phyloP scores from a whole-genome alignment of 768 basidiomycete genomes.

The Tubosaeta brunneosetosa region DNA sequence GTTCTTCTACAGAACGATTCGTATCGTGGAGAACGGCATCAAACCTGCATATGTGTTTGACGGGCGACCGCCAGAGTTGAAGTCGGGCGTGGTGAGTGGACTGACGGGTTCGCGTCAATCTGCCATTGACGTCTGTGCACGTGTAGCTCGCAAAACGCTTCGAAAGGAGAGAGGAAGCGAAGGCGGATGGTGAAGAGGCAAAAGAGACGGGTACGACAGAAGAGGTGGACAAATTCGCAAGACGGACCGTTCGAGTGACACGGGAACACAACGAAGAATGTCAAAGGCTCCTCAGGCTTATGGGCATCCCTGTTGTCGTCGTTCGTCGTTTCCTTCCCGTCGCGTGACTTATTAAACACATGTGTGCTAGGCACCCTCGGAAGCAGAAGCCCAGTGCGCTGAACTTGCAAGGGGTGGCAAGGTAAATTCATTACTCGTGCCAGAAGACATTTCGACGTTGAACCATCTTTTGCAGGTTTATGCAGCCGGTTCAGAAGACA shows the following conservation, averaged over 20 bases:
- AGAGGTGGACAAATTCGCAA: slow-evolving; percentile 85
- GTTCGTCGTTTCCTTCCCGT: slow-evolving; percentile 42
- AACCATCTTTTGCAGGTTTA: slow-evolving; percentile 58
- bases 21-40: slow-evolving; percentile 98
- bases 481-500: slow-evolving; percentile 97
- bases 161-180: slow-evolving; percentile 85
- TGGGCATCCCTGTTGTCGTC: slow-evolving; percentile 95
- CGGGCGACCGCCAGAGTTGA: slow-evolving; percentile 96
- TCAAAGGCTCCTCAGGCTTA: slow-evolving; percentile 75
- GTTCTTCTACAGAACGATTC: slow-evolving; percentile 94
- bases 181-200: slow-evolving; percentile 92
- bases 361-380: slow-evolving; percentile 81
- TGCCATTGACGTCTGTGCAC: background rate
- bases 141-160: slow-evolving; percentile 92
- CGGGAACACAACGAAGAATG: slow-evolving; percentile 97
- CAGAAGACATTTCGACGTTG: background rate
- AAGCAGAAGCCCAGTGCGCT: slow-evolving; percentile 98
- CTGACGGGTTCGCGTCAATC: background rate
- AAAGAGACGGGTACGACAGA: slow-evolving; percentile 94
- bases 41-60: slow-evolving; percentile 99
- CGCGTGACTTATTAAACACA: background rate
- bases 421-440: slow-evolving; percentile 36
- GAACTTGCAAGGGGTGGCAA: slow-evolving; percentile 96
- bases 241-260: slow-evolving; percentile 93
- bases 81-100: slow-evolving; percentile 86